Base-by-base conservation (phyloP, 169 alveolate genomes). In the Plasmodium reichenowi region DNA sequence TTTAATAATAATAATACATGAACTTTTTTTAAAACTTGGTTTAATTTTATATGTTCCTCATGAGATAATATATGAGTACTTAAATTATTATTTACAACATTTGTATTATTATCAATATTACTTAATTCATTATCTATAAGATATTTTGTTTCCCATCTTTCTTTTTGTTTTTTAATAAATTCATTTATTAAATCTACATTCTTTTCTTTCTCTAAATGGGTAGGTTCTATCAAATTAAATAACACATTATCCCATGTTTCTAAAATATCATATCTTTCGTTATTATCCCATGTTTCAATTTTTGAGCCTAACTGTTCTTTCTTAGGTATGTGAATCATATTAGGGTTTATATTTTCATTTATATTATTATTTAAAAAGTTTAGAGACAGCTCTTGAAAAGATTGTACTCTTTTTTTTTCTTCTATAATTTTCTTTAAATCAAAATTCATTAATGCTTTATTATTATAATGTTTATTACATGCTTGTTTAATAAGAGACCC, bases 171-270 rank as follows among this genome's bases (percentile, higher is more conserved):
- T 12, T 32, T 6, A 52, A 88, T 62, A 72, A 72, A 88, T 52
- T 85, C 93, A 29, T 32, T 20, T 54, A 88, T 62, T 60, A 71
- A 75, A 52, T 85, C 93, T 12, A 78, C 32, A 59, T 59, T 64
- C 45, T 72, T 72, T 72, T 56, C 86, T 60, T 47, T 58, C 45
- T 32, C 5, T 32, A 32, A 0, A 32, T 32, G 0, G 1, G 7
- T 32, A 32, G 6, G 45, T 43, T 74, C 80, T 26, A 73, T 63
- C n/a, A 71, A 71, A 15, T 45, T 85, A 52, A 85, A 71, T 71
- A 85, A 20, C 10, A 56, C 87, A 9, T 10, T 24, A 85, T 85
- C 92, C 92, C 92, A 85, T 12, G 45, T 45, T 85, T 85, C 92
- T 15, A 71, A 60, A 8, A 71, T 64, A 59, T 85, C 63, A 71